These are phyloP conservation scores for Cytospora paraplurivora DNA, from an alignment of 2,329 filamentous ascomycete species.

Conservation along the genomic window DNA sequence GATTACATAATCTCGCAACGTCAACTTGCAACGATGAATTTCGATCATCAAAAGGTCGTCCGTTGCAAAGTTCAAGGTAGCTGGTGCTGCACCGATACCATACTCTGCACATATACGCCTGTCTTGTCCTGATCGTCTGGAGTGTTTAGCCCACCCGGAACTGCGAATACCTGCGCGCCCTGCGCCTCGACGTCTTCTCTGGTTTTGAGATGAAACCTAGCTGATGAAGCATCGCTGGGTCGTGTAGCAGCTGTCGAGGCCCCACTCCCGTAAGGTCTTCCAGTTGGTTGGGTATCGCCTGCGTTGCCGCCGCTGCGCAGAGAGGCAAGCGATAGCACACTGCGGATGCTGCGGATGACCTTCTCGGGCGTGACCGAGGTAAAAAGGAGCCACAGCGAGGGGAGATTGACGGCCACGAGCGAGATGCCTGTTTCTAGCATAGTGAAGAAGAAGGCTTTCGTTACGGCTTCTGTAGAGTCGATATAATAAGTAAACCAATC, in stretches of 20 bases:
- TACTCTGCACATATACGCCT: too few relatives aligned
- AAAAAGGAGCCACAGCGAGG: conserved; percentile 28
- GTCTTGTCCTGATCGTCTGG: too few relatives aligned
- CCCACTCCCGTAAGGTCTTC: neutral
- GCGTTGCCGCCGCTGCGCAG: conserved; percentile 13
- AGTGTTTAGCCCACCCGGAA: too few relatives aligned
- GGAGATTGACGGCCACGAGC: conserved; percentile 25
- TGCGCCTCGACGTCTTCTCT: too few relatives aligned
- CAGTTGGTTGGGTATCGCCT: neutral
- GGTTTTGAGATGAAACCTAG: too few relatives aligned
- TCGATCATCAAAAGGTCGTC: too few relatives aligned
- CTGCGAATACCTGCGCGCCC: too few relatives aligned
- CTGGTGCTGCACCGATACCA: too few relatives aligned
- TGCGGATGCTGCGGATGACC: conserved; percentile 26
- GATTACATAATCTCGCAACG: too few relatives aligned
- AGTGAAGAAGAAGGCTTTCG: conserved; percentile 22
- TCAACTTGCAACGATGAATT: too few relatives aligned
- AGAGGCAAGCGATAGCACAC: conserved; percentile 25
- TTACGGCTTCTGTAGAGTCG: conserved; percentile 7
- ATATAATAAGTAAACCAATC: neutral
- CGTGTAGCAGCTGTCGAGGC: neutral
- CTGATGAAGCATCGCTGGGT: neutral
- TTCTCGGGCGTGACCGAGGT: conserved; percentile 23
- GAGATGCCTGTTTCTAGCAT: conserved; percentile 25
- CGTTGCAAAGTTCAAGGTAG: too few relatives aligned